Evolutionary conservation across 805 yeast species (phyloP), one percentile per base, ranked within the genome.

Genomic region (Helenozyma baotianmanensis): DNA sequence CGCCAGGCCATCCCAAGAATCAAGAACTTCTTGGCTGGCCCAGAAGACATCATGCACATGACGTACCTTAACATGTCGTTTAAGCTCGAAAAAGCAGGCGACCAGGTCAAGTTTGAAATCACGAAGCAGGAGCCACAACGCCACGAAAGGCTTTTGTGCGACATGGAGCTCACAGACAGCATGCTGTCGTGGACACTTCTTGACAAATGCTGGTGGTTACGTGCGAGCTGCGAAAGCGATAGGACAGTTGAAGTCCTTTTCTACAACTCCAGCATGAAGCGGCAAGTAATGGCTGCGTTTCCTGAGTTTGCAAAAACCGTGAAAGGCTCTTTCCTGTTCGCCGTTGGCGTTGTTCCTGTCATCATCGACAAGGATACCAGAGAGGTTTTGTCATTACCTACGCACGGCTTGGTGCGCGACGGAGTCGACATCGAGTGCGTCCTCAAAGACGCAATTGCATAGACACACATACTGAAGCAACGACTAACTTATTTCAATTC

Each of bases 1-100:
- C 36, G 66, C 16, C 53, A 42, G 5, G 49, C 58, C 8, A 36
- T 63, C 10, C 67, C 69, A 0, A 42, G 39, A 19, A 29, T 64
- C 9, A 18, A 27, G 25, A 23, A 21, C 3, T 39, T 38, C 30
- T 22, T 42, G 6, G 30, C 29, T 10, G 19, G 11, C 4, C 27
- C 28, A 4, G 13, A 18, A 4, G n/a, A 11, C 1, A 10, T n/a
- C 3, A 13, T 30, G 3, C 23, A 7, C 8, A 29, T 39, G 30
- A 42, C 43, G 3, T 42, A 39, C 30, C 30, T 42, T n/a, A 40
- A 40, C 14, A 37, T 42, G 9, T 14, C 26, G 17, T 32, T 42
- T 14, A 9, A 24, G 3, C n/a, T 39, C 9, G 11, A 13, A 6
- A 35, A 17, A 10, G n/a, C 15, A 7, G 29, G 14, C 7, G 13